phyloP scores from a whole-genome alignment of 768 basidiomycete genomes.

The Leccinum incarnatum region DNA sequence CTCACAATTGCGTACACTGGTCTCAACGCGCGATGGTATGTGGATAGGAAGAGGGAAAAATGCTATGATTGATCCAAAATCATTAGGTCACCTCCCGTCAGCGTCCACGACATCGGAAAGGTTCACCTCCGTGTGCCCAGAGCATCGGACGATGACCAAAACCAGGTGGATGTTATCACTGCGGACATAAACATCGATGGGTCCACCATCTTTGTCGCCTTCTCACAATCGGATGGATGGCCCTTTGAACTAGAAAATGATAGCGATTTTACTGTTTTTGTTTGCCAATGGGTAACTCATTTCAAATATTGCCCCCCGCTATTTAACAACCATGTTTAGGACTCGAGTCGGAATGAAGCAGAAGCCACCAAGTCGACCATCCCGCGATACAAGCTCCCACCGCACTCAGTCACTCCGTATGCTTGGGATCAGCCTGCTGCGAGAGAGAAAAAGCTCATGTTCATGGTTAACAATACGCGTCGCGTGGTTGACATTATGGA shows the following conservation, averaged over 20 bases:
- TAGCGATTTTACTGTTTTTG: constrained; percentile 63
- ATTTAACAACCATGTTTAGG: constrained; percentile 37
- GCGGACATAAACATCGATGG: constrained; percentile 82
- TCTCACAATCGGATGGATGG: constrained; percentile 69
- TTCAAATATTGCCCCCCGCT: background rate
- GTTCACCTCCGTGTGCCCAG: constrained; percentile 69
- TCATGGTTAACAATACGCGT: constrained; percentile 58
- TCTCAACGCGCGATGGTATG: constrained; percentile 76
- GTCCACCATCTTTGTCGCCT: constrained; percentile 83
- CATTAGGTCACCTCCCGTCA: constrained; percentile 86
- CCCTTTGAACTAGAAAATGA: constrained; percentile 91
- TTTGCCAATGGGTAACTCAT: constrained; percentile 69
- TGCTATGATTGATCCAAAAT: background rate
- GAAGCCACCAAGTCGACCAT: constrained; percentile 37
- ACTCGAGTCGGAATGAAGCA: constrained; percentile 40
- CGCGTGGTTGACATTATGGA: constrained; percentile 89
- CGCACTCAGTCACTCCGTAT: constrained; percentile 60
- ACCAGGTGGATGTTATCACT: constrained; percentile 55
- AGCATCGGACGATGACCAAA: constrained; percentile 27
- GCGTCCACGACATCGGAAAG: constrained; percentile 85
- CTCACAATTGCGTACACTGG: constrained; percentile 87
- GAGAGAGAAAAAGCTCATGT: constrained; percentile 70
- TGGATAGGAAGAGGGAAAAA: constrained; percentile 1
- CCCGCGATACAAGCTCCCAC: constrained; percentile 53
- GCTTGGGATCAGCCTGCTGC: constrained; percentile 95